phyloP scores from a whole-genome alignment of 2,329 filamentous ascomycete genomes.

The Claviceps fusiformis region DNA sequence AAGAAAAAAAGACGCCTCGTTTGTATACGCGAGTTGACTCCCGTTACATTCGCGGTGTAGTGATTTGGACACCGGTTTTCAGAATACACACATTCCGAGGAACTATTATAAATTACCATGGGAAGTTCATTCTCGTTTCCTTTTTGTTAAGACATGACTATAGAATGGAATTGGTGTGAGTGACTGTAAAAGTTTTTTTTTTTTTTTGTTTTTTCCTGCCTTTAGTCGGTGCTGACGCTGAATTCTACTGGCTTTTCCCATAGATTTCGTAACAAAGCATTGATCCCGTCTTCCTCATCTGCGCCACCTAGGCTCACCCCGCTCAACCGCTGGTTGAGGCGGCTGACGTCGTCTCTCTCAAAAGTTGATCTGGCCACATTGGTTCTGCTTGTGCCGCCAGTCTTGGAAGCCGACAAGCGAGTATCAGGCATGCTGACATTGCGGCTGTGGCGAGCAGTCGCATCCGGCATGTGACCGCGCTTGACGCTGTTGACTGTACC shows the following conservation, averaged over 20 bases:
- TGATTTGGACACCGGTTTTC: no score
- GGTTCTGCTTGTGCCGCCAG: conserved; percentile 23
- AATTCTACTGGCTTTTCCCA: conserved; percentile 50
- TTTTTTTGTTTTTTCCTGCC: background rate
- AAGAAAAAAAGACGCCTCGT: no score
- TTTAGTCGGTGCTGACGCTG: conserved; percentile 31
- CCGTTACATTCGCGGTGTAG: no score
- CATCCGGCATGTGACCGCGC: conserved; percentile 13
- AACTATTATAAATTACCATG: no score
- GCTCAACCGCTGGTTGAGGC: conserved; percentile 30
- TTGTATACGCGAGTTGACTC: no score
- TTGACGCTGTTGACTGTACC: conserved; percentile 27
- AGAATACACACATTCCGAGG: no score
- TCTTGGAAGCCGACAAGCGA: conserved; percentile 18
- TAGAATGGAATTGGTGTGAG: no score
- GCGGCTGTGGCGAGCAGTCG: conserved; percentile 21
- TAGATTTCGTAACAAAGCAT: conserved; percentile 39
- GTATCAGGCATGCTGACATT: conserved; percentile 25
- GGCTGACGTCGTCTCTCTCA: conserved; percentile 30
- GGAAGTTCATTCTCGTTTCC: no score
- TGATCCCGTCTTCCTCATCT: conserved; percentile 36
- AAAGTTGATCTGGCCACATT: conserved; percentile 30
- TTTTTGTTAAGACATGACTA: no score
- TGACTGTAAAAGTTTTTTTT: background rate
- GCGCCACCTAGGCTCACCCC: conserved; percentile 35